Evolutionary conservation across 805 yeast genomes (phyloP).

Genomic region (Crinitomyces ghanaensis): DNA sequence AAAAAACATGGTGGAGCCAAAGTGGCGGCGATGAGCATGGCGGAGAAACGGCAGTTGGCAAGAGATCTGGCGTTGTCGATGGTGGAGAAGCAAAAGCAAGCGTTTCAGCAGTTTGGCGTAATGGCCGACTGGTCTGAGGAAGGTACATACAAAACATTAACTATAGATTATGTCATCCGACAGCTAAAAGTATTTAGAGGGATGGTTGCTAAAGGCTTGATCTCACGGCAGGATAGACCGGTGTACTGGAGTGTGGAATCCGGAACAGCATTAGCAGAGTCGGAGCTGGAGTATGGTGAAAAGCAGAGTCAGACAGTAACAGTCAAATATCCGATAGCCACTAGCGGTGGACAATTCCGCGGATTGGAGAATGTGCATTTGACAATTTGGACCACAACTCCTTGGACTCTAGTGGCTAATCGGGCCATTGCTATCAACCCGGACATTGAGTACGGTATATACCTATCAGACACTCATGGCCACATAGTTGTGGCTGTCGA

Average conservation of each 20-base stretch:
- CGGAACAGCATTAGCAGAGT: slow-evolving; percentile 89
- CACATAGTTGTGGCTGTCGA: slow-evolving; percentile 46
- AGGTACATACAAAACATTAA: slow-evolving; percentile 52
- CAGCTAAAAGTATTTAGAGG: slow-evolving; percentile 62
- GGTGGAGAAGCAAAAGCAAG: slow-evolving; percentile 48
- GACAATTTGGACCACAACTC: slow-evolving; percentile 92
- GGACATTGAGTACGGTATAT: slow-evolving; percentile 44
- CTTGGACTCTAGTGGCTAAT: slow-evolving; percentile 93
- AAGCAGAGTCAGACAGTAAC: slow-evolving; percentile 61
- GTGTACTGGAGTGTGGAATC: slow-evolving; percentile 97
- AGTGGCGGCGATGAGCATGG: slow-evolving; percentile 24
- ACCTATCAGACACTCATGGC: slow-evolving; percentile 29
- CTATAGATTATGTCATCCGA: slow-evolving; percentile 55
- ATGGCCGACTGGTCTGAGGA: slow-evolving; percentile 72
- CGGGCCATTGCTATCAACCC: slow-evolving; percentile 67
- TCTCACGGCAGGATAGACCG: slow-evolving; percentile 82
- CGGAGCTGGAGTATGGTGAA: slow-evolving; percentile 81
- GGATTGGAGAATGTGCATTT: slow-evolving; percentile 10
- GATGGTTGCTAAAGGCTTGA: slow-evolving; percentile 52
- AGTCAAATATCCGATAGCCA: slow-evolving; percentile 49
- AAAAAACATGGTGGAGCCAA: slow-evolving; percentile 25
- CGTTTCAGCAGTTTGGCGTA: slow-evolving; percentile 62
- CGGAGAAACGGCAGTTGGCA: slow-evolving; percentile 58
- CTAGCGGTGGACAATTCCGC: slow-evolving; percentile 17
- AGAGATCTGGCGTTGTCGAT: slow-evolving; percentile 56